Percentiles rank a stretch among this genome's conserved stretches.
Evolutionary conservation across 176 grass and related monocot species (phyloP).

Genomic region (Tuctoria greenei): DNA sequence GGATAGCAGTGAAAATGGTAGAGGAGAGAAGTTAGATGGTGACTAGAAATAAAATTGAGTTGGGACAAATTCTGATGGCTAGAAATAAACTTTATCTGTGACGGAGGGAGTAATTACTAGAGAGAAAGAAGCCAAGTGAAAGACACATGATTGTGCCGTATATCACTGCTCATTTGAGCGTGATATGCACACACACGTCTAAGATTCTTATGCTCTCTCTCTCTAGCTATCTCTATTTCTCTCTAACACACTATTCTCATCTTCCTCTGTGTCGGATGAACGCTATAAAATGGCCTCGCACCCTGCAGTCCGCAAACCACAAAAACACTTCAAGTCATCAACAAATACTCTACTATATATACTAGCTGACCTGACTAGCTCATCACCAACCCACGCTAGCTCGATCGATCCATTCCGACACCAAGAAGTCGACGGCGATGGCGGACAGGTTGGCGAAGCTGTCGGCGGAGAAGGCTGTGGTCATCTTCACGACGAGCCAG

Average conservation of each 20-base stretch:
- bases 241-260: constrained; percentile 15
- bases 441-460: constrained; percentile 59
- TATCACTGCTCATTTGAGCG: neutral
- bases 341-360: neutral
- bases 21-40: no score
- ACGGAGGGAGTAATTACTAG: neutral
- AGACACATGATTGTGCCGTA: neutral
- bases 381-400: neutral
- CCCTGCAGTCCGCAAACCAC: constrained; percentile 9
- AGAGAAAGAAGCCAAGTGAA: neutral
- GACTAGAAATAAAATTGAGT: no score
- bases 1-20: no score
- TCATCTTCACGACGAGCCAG: constrained; percentile 51
- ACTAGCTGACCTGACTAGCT: neutral
- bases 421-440: neutral
- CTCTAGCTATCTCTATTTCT: neutral
- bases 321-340: neutral
- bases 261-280: neutral
- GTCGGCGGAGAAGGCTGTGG: constrained; percentile 54
- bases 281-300: constrained; percentile 29
- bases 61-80: no score
- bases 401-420: neutral
- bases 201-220: constrained; percentile 13
- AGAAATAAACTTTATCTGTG: no score
- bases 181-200: constrained; percentile 2